These are phyloP conservation scores for Zymoseptoria passerinii DNA, from an alignment of 2,329 filamentous ascomycete genomes.

Conservation along the genomic window DNA sequence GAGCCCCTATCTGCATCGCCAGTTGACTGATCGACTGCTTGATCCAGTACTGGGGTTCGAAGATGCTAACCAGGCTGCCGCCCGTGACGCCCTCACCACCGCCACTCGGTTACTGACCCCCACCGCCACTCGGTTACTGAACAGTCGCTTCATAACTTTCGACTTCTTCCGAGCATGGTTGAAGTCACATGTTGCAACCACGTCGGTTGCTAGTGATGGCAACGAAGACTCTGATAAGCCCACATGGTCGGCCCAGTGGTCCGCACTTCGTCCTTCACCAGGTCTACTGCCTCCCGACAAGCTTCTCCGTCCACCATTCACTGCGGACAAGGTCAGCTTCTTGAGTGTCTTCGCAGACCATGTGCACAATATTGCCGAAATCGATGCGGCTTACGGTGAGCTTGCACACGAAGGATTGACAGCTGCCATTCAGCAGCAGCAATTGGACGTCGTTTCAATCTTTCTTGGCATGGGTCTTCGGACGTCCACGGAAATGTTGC, in stretches of 20 bases:
- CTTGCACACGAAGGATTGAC: constrained; percentile 22
- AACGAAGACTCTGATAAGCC: neutral
- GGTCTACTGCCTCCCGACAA: constrained; percentile 19
- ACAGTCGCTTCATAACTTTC: constrained; percentile 30
- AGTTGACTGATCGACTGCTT: constrained; percentile 21
- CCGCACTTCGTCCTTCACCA: constrained; percentile 11
- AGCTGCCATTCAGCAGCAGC: constrained; percentile 21
- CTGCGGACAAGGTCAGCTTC: constrained; percentile 8
- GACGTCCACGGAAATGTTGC: constrained; percentile 22
- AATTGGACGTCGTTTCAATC: constrained; percentile 15
- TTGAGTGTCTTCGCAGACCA: constrained; percentile 7
- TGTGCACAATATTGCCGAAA: constrained; percentile 5
- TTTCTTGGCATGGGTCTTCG: constrained; percentile 20
- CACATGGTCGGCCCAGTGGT: constrained; percentile 10
- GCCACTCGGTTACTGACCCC: constrained; percentile 25
- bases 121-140: constrained; percentile 23
- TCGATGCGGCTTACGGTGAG: constrained; percentile 20
- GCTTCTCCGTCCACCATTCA: constrained; percentile 12
- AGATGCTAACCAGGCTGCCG: constrained; percentile 1
- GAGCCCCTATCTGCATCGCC: constrained; percentile 22
- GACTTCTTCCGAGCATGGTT: constrained; percentile 25
- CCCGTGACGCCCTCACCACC: constrained; percentile 9
- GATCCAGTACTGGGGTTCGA: constrained; percentile 12
- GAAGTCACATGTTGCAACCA: neutral
- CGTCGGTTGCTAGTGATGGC: neutral